Evolutionary conservation across 257 asterid genomes (phyloP), one percentile per base, ranked within the genome.

Genomic region (Paulownia fortunei): DNA sequence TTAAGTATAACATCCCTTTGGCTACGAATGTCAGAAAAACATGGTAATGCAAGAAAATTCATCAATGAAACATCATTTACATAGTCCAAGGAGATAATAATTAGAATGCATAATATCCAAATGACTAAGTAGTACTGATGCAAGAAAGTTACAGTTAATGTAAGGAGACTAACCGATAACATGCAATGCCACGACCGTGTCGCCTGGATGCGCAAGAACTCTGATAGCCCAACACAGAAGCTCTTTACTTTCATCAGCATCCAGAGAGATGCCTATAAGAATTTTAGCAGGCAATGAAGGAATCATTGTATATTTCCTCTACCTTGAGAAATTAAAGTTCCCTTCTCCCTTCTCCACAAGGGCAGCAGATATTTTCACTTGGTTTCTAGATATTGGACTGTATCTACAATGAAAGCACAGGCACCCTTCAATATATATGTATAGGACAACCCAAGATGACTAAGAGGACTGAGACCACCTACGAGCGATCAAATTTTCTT

Each of bases 211-310:
- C 16, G 97, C 94, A 11, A 91, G 73, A 65, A 84, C 79, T 27
- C 75, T 16, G 77, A 88, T 82, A 51, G 89, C 94, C 97, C 98
- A 89, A 54, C 72, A 44, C 11, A 93, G 84, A 60, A 93, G 87
- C 69, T 85, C 90, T 55, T 82, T 84, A 65, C 96, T 88, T 49
- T 88, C 88, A 60, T 84, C 84, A 61, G 78, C 83, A 73, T 93
- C 91, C 4, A 91, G 80, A 54, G 97, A 68, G 64, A 91, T 86
- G 73, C 97, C 98, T 51, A 93, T 81, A 4, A 91, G 94, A 63
- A 93, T 91, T 81, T 85, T 93, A 6, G 87, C 23, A 76, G 90
- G 80, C 27, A 72, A 61, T 12, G 88, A 67, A 82, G 82, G 72
- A 39, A 68, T 63, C 92, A 89, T 86, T 16, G 76, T 76, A 21